phyloP scores from a whole-genome alignment of 257 asterid genomes.

The Anisodus tanguticus region DNA sequence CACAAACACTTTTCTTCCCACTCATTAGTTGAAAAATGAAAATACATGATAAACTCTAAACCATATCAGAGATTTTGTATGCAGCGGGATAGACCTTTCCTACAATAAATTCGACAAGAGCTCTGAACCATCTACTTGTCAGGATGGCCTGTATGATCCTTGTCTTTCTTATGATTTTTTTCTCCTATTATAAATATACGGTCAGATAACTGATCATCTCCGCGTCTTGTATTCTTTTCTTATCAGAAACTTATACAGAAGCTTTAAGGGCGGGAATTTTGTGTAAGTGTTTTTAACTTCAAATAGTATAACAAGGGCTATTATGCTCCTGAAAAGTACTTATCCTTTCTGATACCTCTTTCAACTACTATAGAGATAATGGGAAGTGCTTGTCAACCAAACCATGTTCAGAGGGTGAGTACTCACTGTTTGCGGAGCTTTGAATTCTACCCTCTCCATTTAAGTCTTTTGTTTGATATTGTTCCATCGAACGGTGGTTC shows the following conservation, averaged over 20 bases:
- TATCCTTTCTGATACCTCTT: background rate
- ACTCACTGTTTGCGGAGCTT: background rate
- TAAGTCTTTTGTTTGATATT: background rate
- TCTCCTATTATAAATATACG: background rate
- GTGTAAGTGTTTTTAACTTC: conserved; percentile 40
- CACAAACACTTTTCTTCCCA: background rate
- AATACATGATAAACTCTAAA: background rate
- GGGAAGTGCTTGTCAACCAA: conserved; percentile 39
- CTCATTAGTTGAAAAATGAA: conserved; percentile 7
- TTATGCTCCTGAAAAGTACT: background rate
- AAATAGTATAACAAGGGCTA: background rate
- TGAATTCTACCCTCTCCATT: background rate
- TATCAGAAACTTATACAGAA: conserved; percentile 64
- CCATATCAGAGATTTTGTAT: background rate
- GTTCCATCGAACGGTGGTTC: background rate
- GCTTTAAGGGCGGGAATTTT: conserved; percentile 41
- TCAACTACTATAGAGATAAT: conserved; percentile 37
- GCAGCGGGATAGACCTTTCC: conserved; percentile 60
- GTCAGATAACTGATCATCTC: background rate
- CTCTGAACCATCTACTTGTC: conserved; percentile 47
- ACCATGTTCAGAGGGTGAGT: conserved; percentile 51
- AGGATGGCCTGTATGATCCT: conserved; percentile 50
- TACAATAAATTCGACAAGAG: conserved; percentile 52
- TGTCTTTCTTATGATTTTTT: background rate
- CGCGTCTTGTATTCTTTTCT: background rate